Percentiles rank a stretch among this genome's conserved stretches.
Evolutionary conservation across 2,329 filamentous ascomycete genomes (phyloP).

Genomic region (Colletotrichum lentis): DNA sequence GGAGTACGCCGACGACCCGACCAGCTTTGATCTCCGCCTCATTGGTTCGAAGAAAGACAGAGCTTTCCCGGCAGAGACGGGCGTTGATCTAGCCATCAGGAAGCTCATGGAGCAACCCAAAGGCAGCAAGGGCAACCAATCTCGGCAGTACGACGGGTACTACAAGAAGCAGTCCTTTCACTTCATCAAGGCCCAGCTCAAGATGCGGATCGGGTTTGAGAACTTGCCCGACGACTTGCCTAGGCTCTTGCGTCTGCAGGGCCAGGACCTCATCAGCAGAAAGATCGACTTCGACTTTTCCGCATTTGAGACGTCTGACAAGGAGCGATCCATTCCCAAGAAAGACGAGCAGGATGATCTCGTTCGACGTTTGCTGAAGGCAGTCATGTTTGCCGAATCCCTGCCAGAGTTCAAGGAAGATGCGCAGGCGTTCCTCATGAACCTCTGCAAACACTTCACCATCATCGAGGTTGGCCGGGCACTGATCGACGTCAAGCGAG

Average conservation of each 20-base stretch:
- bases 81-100: conserved; percentile 86
- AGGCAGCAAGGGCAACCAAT: conserved; percentile 58
- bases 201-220: conserved; percentile 88
- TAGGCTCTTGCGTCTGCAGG: conserved; percentile 84
- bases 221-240: conserved; percentile 89
- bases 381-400: conserved; percentile 84
- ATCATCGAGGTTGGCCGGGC: conserved; percentile 88
- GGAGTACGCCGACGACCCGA: conserved; percentile 83
- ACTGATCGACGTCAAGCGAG: conserved; percentile 81
- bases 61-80: conserved; percentile 85
- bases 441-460: conserved; percentile 88
- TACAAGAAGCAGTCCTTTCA: conserved; percentile 95
- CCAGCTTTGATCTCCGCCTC: conserved; percentile 87
- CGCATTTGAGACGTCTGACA: conserved; percentile 77
- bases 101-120: conserved; percentile 86
- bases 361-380: conserved; percentile 87
- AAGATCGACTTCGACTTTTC: conserved; percentile 77
- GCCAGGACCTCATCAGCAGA: conserved; percentile 79
- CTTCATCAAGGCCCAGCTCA: conserved; percentile 86
- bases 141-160: conserved; percentile 75
- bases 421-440: conserved; percentile 77
- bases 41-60: conserved; percentile 89
- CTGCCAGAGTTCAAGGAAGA: conserved; percentile 81
- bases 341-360: conserved; percentile 83
- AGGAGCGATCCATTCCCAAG: conserved; percentile 84